These are phyloP conservation scores for Debaryomyces tyrocola DNA, from an alignment of 805 yeast species.

Conservation along the genomic window DNA sequence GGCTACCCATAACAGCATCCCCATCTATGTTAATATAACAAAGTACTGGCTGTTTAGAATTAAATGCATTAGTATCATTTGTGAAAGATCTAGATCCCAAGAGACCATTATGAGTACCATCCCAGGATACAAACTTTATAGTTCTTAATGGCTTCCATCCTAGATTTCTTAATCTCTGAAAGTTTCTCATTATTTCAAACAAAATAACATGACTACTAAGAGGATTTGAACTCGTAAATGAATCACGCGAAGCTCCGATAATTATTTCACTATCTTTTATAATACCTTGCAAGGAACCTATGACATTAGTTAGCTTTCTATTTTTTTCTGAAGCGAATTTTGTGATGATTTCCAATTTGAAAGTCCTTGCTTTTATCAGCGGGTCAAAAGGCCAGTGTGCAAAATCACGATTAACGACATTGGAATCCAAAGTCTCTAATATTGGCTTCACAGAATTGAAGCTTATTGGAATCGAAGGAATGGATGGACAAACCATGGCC, in stretches of 20 bases:
- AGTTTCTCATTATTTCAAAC: constrained; percentile 38
- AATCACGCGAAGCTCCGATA: constrained; percentile 41
- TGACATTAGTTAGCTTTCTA: constrained; percentile 27
- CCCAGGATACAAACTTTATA: constrained; percentile 43
- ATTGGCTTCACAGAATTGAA: constrained; percentile 24
- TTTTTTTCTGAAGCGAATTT: constrained; percentile 9
- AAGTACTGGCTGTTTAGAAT: constrained; percentile 23
- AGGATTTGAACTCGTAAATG: constrained; percentile 36
- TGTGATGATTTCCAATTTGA: constrained; percentile 15
- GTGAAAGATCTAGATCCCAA: constrained; percentile 28
- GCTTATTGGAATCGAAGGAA: constrained; percentile 31
- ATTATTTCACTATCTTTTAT: constrained; percentile 40
- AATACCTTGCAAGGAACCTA: constrained; percentile 35
- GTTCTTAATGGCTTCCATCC: constrained; percentile 46
- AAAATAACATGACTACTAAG: constrained; percentile 40
- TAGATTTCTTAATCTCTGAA: constrained; percentile 24
- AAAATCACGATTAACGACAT: constrained; percentile 9
- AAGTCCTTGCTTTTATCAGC: constrained; percentile 9
- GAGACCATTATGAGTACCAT: constrained; percentile 34
- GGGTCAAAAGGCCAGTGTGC: constrained; percentile 26
- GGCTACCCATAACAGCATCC: constrained; percentile 38
- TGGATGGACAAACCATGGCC: constrained; percentile 2
- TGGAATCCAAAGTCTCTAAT: constrained; percentile 18
- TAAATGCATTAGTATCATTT: constrained; percentile 20
- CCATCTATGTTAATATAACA: constrained; percentile 41